Base-by-base conservation (phyloP, 306 rosid species). In the Hylodesmum podocarpum region DNA sequence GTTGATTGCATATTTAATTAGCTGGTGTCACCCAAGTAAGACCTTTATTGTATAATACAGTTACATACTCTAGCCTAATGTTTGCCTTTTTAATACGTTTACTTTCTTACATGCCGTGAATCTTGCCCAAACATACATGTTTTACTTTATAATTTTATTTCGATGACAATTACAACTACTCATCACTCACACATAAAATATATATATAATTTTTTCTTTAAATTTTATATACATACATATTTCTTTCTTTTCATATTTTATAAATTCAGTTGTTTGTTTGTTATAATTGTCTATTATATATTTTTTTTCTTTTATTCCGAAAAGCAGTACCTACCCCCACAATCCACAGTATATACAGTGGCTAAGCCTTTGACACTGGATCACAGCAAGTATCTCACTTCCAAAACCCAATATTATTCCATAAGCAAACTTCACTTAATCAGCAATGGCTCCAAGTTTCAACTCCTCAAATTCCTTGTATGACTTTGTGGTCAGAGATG, bases 401-500 rank as follows among this genome's bases (percentile, higher is more conserved):
- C 9, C 76, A 55, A 18, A 66, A 25, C 12, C 63, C 36, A 55
- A 19, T 33, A 43, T 15, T 54, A 19, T 15, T 2, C 64, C 31
- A n/a, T 1, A 50, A 29, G 3, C 31, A 28, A 77, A 37, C 3
- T 29, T 29, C 53, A 46, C 13, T 12, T 3, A n/a, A n/a, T n/a
- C n/a, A 27, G 9, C 25, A 55, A 86, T 87, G 91, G 83, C 84
- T 66, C 78, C 74, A 57, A 79, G 34, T 72, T 72, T 68, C 39
- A 59, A 68, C 16, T 51, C 80, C 3, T 76, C 77, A 62, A 79
- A 37, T 59, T 81, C 91, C 10, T 84, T 88, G 4, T 87, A 80
- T 62, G 69, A 87, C 64, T 89, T 87, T 37, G 88, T 87, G 9
- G 90, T 89, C 0, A 50, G 43, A 77, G 88, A 85, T 53, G 93